These are phyloP conservation scores for Mortierella sp. DNA, from an alignment of 371 early-diverging fungal genomes.

Conservation along the genomic window DNA sequence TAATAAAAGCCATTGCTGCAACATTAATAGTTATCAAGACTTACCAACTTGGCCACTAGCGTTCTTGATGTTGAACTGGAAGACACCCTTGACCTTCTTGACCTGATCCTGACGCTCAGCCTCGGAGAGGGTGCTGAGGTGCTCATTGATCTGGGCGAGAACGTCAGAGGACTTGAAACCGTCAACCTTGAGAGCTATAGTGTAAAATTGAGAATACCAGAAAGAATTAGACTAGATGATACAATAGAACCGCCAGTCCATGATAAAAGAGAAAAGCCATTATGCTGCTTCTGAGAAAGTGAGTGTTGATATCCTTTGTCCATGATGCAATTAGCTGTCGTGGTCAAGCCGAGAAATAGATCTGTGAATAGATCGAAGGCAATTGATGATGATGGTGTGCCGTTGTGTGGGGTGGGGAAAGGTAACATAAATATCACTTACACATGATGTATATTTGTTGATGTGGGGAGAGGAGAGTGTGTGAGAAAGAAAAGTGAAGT, in stretches of 20 bases:
- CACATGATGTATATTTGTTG: constrained; percentile 22
- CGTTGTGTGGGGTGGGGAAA: background rate
- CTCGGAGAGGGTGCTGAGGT: constrained; percentile 44
- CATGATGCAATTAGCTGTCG: no score
- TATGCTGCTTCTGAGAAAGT: background rate
- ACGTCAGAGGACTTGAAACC: constrained; percentile 47
- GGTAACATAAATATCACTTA: constrained; percentile 14
- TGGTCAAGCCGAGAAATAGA: no score
- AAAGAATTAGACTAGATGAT: background rate
- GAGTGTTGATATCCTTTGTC: background rate
- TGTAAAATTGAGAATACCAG: background rate
- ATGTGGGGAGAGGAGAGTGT: background rate
- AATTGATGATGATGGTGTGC: no score
- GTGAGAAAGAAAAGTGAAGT: constrained; percentile 2
- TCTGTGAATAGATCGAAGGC: no score
- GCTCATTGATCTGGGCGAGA: constrained; percentile 39
- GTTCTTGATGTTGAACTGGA: constrained; percentile 87
- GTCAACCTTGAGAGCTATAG: constrained; percentile 30
- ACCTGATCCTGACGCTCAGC: constrained; percentile 58
- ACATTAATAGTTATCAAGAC: background rate
- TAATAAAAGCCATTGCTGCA: no score
- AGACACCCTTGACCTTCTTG: constrained; percentile 82
- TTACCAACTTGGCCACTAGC: constrained; percentile 65
- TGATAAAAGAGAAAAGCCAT: background rate
- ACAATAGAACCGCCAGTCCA: background rate